Base-by-base conservation (phyloP, 140 eudicot genomes). In the Flaveria floridana region DNA sequence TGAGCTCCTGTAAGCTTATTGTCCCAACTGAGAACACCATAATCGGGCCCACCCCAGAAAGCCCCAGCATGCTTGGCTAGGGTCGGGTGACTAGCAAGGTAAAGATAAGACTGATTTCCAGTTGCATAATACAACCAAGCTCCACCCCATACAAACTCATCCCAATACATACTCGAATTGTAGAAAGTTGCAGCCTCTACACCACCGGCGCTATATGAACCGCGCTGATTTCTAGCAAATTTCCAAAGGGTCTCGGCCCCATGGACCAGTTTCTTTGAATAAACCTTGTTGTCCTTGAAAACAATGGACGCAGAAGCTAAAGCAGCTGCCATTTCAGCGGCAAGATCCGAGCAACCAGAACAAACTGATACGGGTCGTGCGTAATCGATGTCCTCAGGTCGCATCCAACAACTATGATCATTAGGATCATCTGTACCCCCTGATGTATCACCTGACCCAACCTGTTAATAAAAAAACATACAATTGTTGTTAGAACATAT, bases 311-410 rank as follows among this genome's bases (percentile, higher is more conserved):
- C 98, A 3, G 98, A 83, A 61, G 98, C 97, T 79, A 93, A 84
- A 77, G 98, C 92, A 48, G 97, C 98, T 10, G 98, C 97, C 98
- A 93, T 93, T 78, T 93, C 98, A 5, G 97, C 96, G 18, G 97
- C 97, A 68, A 93, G 98, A 80, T 93, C 97, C 0, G 98, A 90
- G 86, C 97, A 93, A 58, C 72, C 19, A 52, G 71, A 67, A 53
- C 98, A 93, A 73, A 44, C 70, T 18, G 88, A 52, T 30, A 93
- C 96, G 4, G 97, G 98, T 42, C 98, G 84, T 0, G 80, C 67
- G 73, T 93, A 90, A 51, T 88, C 96, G 19, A 93, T 90, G 87
- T 93, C 98, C 65, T 93, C 98, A 10, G 98, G 97, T 6, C 97
- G 86, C 84, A 78, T 81, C 98, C 98, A 93, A 57, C 98, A 93